Evolutionary conservation across 1,284 basidiomycete genomes (phyloP), one percentile per base, ranked within the genome.

Genomic region (Rhodotorula sp.): DNA sequence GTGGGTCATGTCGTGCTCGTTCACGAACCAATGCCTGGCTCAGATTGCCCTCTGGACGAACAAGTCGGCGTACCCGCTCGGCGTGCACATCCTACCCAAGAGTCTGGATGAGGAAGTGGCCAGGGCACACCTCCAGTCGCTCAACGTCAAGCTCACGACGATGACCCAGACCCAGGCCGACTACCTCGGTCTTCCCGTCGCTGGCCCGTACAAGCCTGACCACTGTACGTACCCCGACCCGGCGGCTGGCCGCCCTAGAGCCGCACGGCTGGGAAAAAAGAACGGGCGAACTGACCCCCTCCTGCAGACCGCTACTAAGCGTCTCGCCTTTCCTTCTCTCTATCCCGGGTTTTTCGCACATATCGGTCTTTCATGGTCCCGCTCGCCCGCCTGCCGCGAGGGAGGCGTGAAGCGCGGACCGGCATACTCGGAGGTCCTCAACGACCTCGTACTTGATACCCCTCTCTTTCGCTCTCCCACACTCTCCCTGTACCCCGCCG

Each of bases 31-130:
- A 85, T 92, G 94, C 73, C 87, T 99, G 77, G 96, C 96, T 62
- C 96, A 99, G 86, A 98, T 99, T 80, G 96, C 93, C 44, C 90
- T 99, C 82, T 99, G 94, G 95, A 94, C 91, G 70, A 91, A 90
- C 79, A 90, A 90, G 54, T 87, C 88, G 81, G 78, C 79, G 74
- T 98, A 97, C 89, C 90, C 91, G 70, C 87, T 97, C 78, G 93
- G 93, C 77, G 93, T 96, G 68, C 93, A 96, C 87, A 93, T 96
- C 86, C 87, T 99, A 58, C 95, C 96, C 79, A 99, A 99, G 87
- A 89, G 91, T 76, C 90, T 98, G 78, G 96, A 99, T 81, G 96
- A 99, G 86, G 96, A 99, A 85, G 97, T 67, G 79, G 96, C 97
- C 50, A 90, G 92, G 78, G 92, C 96, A 67, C 96, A 99, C 84